Evolutionary conservation across 768 basidiomycete genomes (phyloP), one percentile per base, ranked within the genome.

Genomic region (Termitomyces sp.): DNA sequence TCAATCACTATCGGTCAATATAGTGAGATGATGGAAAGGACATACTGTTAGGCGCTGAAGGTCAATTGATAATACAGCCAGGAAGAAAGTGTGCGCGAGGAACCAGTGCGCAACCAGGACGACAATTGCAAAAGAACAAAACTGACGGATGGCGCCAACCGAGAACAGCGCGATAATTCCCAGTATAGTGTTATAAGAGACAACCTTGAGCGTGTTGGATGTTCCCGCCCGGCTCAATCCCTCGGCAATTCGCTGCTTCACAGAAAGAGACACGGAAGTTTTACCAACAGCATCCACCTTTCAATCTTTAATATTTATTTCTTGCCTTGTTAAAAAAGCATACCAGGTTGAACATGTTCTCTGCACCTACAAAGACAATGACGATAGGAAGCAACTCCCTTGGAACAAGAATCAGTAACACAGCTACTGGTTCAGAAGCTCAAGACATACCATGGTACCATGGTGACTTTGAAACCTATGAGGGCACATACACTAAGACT

Each of bases 41-140:
- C 79, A 49, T 64, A 85, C 87, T 75, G 96, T 96, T 26, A 99
- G 73, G 46, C 96, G 85, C 63, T 97, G 94, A 46, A 98, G 86
- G 74, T 99, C 96, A 63, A 99, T 97, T 0, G 93, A 94, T 24
- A 99, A 75, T 27, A 97, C 94, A 7, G 95, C 90, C 61, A 95
- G 78, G 73, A 96, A 98, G 74, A 98, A 96, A 0, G 94, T 97
- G 67, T 97, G 92, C 16, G 96, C 88, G 59, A 98, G 80, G 74
- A 95, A 96, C 94, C 94, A 98, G 69, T 98, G 95, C 16, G 94
- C 94, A 31, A 98, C 89, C 22, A 98, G 80, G 12, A 98, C 93
- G 24, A 98, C 93, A 44, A 94, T 87, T 0, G 94, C 93, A 68
- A 98, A 98, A 3, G 86, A 79, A 70, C 94, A 96, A 67, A 98